Base-by-base conservation (phyloP, 108 stramenopile genomes). In the Nannochloropsis granulata region DNA sequence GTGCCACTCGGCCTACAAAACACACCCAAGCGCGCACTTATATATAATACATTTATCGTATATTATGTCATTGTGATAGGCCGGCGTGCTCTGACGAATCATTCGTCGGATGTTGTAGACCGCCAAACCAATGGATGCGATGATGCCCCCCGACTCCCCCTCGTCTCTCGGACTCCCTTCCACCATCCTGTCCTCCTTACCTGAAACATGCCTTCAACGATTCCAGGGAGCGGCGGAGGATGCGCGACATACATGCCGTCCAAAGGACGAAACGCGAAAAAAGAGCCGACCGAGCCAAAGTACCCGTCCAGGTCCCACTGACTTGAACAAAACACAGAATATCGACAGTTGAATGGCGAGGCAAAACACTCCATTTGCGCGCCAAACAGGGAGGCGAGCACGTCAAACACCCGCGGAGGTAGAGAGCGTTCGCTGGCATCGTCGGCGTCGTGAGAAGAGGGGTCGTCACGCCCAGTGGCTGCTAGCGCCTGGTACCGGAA, bases 361-460 rank as follows among this genome's bases (percentile, higher is more conserved):
- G 95, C 95, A 88, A 96, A 96, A 82, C 94, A 94, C 86, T 96
- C 95, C 87, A 93, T 92, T n/a, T 44, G 82, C 78, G 91, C 93
- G 80, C 90, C 93, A 82, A 94, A 94, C 25, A 83, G 91, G 23
- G 85, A 21, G 79, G 91, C 78, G 46, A 96, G 83, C 2, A 92
- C 90, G 85, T 93, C 94, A 85, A 95, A 95, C 2, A 94, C 92
- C 13, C 88, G 79, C 16, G 91, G 92, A 12, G 90, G 92, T 13
- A 95, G 83, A 0, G 93, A 16, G 56, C 56, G 56, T 71, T 71
- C 56, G n/a, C n/a, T 7, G 21, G 56, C 56, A n/a, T 71, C 56
- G 56, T 71, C 56, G 2, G 56, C 56, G 56, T n/a, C 56, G 56
- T 16, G 56, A n/a, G 7, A 71, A n/a, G 56, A 71, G n/a, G 56